These are phyloP conservation scores for Prunus armeniaca DNA, from an alignment of 306 rosid genomes.

Conservation along the genomic window DNA sequence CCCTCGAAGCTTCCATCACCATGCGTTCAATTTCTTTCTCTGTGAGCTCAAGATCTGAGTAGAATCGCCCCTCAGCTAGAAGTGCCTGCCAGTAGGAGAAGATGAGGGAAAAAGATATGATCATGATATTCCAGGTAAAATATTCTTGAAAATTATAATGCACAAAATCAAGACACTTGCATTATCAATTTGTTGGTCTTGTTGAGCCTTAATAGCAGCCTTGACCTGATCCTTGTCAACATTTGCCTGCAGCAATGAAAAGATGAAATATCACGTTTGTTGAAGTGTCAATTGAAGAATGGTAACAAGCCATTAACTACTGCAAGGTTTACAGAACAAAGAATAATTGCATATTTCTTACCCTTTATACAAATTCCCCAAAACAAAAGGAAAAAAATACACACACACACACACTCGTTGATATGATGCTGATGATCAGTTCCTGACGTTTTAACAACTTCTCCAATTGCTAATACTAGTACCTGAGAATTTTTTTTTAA, in stretches of 20 bases:
- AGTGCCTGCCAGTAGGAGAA: slow-evolving; percentile 64
- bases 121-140: slow-evolving; percentile 9
- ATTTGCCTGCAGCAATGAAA: slow-evolving; percentile 66
- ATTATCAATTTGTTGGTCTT: slow-evolving; percentile 86
- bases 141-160: neutral
- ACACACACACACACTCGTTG: neutral
- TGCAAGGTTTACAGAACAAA: neutral
- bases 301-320: neutral
- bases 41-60: slow-evolving; percentile 97
- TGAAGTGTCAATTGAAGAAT: neutral
- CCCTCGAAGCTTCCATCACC: slow-evolving; percentile 89
- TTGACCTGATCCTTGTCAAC: slow-evolving; percentile 89
- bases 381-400: neutral
- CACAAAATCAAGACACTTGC: slow-evolving; percentile 41
- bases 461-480: neutral
- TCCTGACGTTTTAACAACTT: neutral
- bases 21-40: slow-evolving; percentile 91
- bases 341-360: neutral
- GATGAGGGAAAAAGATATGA: neutral
- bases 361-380: neutral
- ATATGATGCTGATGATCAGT: neutral
- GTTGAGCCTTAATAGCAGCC: slow-evolving; percentile 93
- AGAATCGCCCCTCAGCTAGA: slow-evolving; percentile 86
- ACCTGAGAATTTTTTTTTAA: no score
- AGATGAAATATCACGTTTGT: neutral